Evolutionary conservation across 2,329 filamentous ascomycete species (phyloP), one percentile per base, ranked within the genome.

Genomic region (Penicillium janthinellum): DNA sequence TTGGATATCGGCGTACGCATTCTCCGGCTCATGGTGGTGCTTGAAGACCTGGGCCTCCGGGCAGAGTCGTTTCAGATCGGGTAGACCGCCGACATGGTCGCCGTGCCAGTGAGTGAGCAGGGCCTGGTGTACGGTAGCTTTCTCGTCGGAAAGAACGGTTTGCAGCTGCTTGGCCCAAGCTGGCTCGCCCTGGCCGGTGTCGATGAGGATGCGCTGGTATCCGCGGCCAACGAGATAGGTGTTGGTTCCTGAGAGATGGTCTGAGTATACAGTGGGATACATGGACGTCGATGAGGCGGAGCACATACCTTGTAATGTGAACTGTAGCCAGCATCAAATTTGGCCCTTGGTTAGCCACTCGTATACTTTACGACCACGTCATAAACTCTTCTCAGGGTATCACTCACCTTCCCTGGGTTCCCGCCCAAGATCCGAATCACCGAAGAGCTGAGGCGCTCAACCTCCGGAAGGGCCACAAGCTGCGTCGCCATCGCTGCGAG

Each of bases 91-190:
- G 6, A 88, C 84, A 72, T 99, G 95, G 71, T 99, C 95, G 44
- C 80, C 84, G 72, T 99, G 95, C 92, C 93, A 96, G 75, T 99
- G 95, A 0, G 93, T 96, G 51, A 99, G 81, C 22, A 99, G 81
- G 0, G 88, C 87, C 17, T 82, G 79, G n/a, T 86, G 81, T 25
- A 98, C 80, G 0, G 81, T 84, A 20, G 89, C 89, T 25, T 87
- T 83, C 73, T 96, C 90, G 25, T 86, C 78, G 6, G 81, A 75
- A 2, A 98, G 82, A 0, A 88, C 85, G 4, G 81, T 77, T 64
- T 85, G 84, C 38, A 99, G 77, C 0, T 85, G 83, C 0, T 82
- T 75, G 44, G 86, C 82, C 94, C 94, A 99, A 37, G 84, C 82
- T 2, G 88, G 85, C 59, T 82, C 85, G 49, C 94, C 95, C 75